Conservation (phyloP, 495 filamentous ascomycete species). For the Lasiosphaeriaceae sp. region DNA sequence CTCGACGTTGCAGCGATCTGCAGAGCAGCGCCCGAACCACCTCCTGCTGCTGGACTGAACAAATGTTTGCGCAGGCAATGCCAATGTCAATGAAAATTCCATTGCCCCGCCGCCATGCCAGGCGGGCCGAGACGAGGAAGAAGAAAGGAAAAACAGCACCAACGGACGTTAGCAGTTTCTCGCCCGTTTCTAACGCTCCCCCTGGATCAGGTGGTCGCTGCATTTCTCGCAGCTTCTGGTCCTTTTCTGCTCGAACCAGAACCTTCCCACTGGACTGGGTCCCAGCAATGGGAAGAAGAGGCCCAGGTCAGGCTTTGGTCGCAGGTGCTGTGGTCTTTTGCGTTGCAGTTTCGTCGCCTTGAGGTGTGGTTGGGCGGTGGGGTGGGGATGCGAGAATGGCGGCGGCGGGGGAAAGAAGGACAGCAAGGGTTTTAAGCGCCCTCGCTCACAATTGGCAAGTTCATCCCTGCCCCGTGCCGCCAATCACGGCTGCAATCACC, state of each 20-base stretch:
- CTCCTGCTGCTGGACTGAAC: background rate
- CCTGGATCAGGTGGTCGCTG: too few species aligned
- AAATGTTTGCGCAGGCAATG: background rate
- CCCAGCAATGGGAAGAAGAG: too few species aligned
- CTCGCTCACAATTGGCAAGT: constrained; percentile 24
- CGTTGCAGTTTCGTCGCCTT: background rate
- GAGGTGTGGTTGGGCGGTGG: constrained; percentile 16
- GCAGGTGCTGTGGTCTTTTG: background rate
- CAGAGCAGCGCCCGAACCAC: constrained; percentile 1
- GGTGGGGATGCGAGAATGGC: constrained; percentile 5
- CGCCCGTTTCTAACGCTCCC: too few species aligned
- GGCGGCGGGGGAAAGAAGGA: constrained; percentile 2
- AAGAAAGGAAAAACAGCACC: too few species aligned
- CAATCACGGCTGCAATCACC: constrained; percentile 32
- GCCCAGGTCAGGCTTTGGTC: too few species aligned
- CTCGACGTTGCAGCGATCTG: background rate
- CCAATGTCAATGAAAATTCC: background rate
- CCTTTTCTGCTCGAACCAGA: too few species aligned
- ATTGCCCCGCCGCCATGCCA: background rate
- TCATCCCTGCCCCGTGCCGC: constrained; percentile 20
- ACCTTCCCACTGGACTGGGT: too few species aligned
- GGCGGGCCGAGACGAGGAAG: too few species aligned
- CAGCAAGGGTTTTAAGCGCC: constrained; percentile 27
- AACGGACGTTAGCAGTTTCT: too few species aligned
- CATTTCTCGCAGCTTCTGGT: too few species aligned